Evolutionary conservation across 805 yeast genomes (phyloP).

Genomic region (Myxozyma vanderwaltii): DNA sequence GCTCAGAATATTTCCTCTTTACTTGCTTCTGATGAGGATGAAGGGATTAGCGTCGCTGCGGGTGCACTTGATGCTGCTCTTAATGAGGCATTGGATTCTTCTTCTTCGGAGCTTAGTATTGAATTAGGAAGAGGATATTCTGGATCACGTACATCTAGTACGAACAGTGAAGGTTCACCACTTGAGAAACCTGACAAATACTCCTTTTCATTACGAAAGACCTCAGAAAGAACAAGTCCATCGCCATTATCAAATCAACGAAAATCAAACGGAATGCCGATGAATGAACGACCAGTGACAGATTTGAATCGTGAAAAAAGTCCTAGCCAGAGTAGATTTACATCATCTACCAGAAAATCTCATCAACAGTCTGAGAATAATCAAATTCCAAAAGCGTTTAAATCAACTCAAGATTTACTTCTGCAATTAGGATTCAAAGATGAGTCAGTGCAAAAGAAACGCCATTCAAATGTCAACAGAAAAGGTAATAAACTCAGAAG

Average conservation of each 20-base stretch:
- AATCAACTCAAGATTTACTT: slow-evolving; percentile 21
- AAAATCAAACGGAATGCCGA: not conserved
- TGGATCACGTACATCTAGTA: not conserved
- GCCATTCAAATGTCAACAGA: not conserved
- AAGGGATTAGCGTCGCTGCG: slow-evolving; percentile 11
- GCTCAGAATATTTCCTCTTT: not conserved
- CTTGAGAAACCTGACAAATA: not conserved
- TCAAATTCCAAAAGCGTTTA: slow-evolving; percentile 21
- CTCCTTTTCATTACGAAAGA: slow-evolving; percentile 6
- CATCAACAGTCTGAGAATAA: not conserved
- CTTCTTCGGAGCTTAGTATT: slow-evolving; percentile 5
- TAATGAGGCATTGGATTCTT: slow-evolving; percentile 5
- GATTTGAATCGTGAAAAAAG: slow-evolving; percentile 18
- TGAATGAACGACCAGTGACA: slow-evolving; percentile 14
- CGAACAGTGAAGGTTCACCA: not conserved
- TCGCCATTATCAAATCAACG: not conserved
- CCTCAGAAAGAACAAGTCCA: slow-evolving; percentile 12
- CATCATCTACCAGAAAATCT: not conserved
- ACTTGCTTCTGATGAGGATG: not conserved
- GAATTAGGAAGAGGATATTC: slow-evolving; percentile 2
- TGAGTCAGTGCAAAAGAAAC: not conserved
- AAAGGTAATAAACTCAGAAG: not conserved
- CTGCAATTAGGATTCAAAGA: slow-evolving; percentile 18
- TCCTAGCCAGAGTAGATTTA: slow-evolving; percentile 11
- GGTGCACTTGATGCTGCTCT: slow-evolving; percentile 16